phyloP scores from a whole-genome alignment of 2,329 filamentous ascomycete genomes.

The Blastomyces percursus region DNA sequence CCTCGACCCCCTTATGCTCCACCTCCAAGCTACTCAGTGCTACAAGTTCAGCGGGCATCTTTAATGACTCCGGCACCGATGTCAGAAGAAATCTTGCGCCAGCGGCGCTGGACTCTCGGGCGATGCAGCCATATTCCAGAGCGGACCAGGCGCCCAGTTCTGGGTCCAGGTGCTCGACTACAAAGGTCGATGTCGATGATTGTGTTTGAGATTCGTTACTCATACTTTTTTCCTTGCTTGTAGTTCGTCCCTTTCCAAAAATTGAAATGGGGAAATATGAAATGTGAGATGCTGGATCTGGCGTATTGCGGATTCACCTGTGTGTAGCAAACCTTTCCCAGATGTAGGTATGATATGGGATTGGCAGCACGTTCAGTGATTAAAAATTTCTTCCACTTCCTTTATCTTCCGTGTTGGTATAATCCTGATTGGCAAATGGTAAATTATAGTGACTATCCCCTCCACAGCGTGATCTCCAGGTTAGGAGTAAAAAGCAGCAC shows the following conservation, averaged over 20 bases:
- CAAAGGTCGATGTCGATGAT: conserved; percentile 55
- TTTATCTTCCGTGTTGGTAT: background rate
- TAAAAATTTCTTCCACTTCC: background rate
- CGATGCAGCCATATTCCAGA: conserved; percentile 83
- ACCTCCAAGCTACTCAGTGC: conserved; percentile 53
- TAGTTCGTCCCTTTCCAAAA: background rate
- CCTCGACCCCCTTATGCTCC: conserved; percentile 69
- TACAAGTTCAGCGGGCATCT: conserved; percentile 50
- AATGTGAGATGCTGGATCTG: background rate
- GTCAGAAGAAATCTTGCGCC: conserved; percentile 68
- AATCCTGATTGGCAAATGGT: background rate
- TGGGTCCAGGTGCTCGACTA: conserved; percentile 92
- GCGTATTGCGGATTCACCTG: background rate
- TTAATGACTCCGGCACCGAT: conserved; percentile 59
- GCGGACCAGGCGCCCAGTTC: conserved; percentile 91
- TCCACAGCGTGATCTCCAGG: too few species aligned
- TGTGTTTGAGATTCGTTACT: background rate
- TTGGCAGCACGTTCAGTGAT: background rate
- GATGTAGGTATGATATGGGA: background rate
- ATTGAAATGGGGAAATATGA: background rate
- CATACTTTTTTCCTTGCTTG: background rate
- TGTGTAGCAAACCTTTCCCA: background rate
- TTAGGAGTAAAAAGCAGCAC: too few species aligned
- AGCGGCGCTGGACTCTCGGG: conserved; percentile 59
- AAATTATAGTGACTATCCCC: too few species aligned